Conservation (phyloP, 495 filamentous ascomycete genomes). For the Bathelium albidoporum region DNA sequence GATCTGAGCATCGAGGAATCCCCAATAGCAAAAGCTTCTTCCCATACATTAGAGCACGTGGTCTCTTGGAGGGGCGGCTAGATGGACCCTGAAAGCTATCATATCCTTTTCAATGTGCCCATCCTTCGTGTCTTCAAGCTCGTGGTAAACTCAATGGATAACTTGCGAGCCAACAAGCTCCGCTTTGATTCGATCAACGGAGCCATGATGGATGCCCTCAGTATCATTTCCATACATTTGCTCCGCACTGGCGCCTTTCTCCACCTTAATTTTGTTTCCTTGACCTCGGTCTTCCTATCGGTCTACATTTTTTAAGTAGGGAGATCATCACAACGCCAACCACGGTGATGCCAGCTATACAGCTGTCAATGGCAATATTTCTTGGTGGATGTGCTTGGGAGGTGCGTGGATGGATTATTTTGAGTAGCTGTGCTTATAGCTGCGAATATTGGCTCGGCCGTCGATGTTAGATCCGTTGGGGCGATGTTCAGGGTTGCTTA, state of each 20-base stretch:
- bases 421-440: background rate
- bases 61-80: background rate
- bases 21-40: too few relatives aligned
- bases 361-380: background rate
- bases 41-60: too few relatives aligned
- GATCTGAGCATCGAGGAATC: background rate
- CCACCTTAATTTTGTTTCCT: background rate
- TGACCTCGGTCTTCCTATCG: background rate
- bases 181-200: background rate
- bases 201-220: background rate
- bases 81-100: background rate
- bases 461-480: background rate
- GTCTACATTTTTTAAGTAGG: background rate
- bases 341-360: background rate
- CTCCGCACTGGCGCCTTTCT: background rate
- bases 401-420: background rate
- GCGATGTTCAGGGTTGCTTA: background rate
- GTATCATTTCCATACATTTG: constrained; percentile 1
- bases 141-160: background rate
- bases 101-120: background rate
- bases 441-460: background rate
- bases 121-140: background rate
- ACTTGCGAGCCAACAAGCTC: background rate
- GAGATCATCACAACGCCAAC: background rate
- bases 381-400: background rate